phyloP scores from a whole-genome alignment of 2,329 filamentous ascomycete genomes.

The Nakataea oryzae region DNA sequence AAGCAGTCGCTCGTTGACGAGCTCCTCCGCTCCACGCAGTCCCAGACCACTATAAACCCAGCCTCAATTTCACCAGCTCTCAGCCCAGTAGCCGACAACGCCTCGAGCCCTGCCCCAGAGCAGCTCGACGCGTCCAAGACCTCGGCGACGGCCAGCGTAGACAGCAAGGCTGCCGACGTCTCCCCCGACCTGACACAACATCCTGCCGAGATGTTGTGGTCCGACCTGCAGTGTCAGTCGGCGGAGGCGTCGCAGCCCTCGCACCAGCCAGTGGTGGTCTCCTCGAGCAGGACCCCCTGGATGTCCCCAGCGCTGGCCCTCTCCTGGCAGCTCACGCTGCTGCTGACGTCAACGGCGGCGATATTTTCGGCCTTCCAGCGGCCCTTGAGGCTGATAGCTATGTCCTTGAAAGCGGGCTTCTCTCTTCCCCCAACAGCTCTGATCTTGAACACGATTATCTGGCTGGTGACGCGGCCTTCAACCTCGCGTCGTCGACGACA shows the following conservation, averaged over 20 bases:
- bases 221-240: constrained; percentile 99
- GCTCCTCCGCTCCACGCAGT: constrained; percentile 24
- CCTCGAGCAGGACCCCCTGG: neutral
- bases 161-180: constrained; percentile 13
- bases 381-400: constrained; percentile 63
- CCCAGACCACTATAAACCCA: constrained; percentile 46
- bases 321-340: constrained; percentile 45
- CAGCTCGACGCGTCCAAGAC: constrained; percentile 14
- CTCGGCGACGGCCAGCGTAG: neutral
- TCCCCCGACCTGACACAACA: constrained; percentile 97
- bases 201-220: constrained; percentile 99
- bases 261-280: constrained; percentile 22
- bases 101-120: constrained; percentile 16
- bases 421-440: constrained; percentile 60
- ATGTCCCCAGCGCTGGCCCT: constrained; percentile 28
- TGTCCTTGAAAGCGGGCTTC: constrained; percentile 66
- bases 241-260: constrained; percentile 44
- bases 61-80: constrained; percentile 50
- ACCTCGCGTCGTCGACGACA: constrained; percentile 25
- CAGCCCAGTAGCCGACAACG: constrained; percentile 36
- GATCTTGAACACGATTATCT: constrained; percentile 58
- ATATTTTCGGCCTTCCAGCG: constrained; percentile 59
- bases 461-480: constrained; percentile 46
- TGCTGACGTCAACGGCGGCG: constrained; percentile 57
- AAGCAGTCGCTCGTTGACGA: constrained; percentile 26